Evolutionary conservation across 805 yeast species (phyloP).

Genomic region (Lachancea lanzarotensis): DNA sequence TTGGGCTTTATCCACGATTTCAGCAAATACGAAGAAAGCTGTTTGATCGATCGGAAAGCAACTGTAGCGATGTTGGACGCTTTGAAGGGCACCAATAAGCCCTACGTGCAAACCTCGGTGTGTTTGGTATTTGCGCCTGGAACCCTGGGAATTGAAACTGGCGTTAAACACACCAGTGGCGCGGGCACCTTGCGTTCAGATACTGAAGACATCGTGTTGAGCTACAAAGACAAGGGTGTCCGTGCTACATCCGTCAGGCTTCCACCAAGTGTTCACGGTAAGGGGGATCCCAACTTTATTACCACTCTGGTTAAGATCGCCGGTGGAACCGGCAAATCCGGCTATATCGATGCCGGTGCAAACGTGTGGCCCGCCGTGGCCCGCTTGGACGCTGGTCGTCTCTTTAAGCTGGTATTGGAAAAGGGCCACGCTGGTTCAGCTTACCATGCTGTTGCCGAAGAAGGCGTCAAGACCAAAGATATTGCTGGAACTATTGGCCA

Average conservation of each 20-base stretch:
- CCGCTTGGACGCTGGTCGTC: slow-evolving; percentile 30
- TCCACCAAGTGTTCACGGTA: slow-evolving; percentile 34
- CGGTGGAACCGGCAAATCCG: slow-evolving; percentile 29
- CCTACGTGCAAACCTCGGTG: slow-evolving; percentile 28
- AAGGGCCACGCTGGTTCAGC: slow-evolving; percentile 23
- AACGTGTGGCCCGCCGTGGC: slow-evolving; percentile 32
- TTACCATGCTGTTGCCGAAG: slow-evolving; percentile 28
- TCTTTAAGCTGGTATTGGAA: slow-evolving; percentile 27
- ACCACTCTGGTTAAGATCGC: slow-evolving; percentile 24
- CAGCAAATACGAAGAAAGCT: slow-evolving; percentile 13
- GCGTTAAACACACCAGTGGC: slow-evolving; percentile 2
- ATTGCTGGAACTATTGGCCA: slow-evolving; percentile 28
- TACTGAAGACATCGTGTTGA: slow-evolving; percentile 14
- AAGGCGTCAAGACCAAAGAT: slow-evolving; percentile 19
- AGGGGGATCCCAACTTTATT: slow-evolving; percentile 26
- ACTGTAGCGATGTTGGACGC: slow-evolving; percentile 27
- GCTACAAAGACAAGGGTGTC: slow-evolving; percentile 25
- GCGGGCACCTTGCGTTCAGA: slow-evolving; percentile 8
- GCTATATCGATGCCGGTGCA: slow-evolving; percentile 34
- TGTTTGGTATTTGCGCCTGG: slow-evolving; percentile 7
- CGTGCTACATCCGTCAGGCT: slow-evolving; percentile 25
- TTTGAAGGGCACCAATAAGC: slow-evolving; percentile 27
- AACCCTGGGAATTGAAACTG: not conserved
- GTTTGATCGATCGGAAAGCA: slow-evolving; percentile 26
- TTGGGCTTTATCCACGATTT: slow-evolving; percentile 34